Evolutionary conservation across 2,329 filamentous ascomycete species (phyloP).

Genomic region (Talaromyces sp.): DNA sequence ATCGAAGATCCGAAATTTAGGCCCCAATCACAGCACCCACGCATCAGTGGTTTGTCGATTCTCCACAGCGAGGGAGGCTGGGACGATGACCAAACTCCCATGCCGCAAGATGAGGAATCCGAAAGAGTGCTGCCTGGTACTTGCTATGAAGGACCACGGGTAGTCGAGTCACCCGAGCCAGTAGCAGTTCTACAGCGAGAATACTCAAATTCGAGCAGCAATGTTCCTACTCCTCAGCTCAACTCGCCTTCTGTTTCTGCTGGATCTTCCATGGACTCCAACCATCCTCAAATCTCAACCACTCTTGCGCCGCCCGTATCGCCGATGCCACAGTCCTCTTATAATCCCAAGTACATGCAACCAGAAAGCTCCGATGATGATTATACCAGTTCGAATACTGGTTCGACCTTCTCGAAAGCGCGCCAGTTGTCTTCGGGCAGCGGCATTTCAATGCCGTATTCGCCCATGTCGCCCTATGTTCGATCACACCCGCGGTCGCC

Average conservation of each 20-base stretch:
- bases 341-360: conserved; percentile 57
- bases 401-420: conserved; percentile 60
- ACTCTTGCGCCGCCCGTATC: conserved; percentile 44
- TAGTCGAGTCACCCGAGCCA: conserved; percentile 29
- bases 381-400: conserved; percentile 52
- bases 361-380: conserved; percentile 66
- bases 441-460: conserved; percentile 54
- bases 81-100: conserved; percentile 21
- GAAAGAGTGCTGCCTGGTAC: conserved; percentile 18
- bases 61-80: conserved; percentile 17
- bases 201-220: conserved; percentile 17
- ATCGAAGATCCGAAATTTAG: conserved; percentile 47
- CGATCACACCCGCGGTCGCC: conserved; percentile 69
- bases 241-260: conserved; percentile 18
- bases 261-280: conserved; percentile 32
- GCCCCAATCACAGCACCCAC: conserved; percentile 69
- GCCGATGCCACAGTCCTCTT: conserved; percentile 36
- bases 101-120: conserved; percentile 32
- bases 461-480: conserved; percentile 59
- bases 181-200: conserved; percentile 9
- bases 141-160: conserved; percentile 22
- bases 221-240: not conserved
- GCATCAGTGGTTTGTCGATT: conserved; percentile 58
- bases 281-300: conserved; percentile 33
- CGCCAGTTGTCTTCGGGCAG: conserved; percentile 75